Percentiles rank a stretch among this genome's conserved stretches.
These are phyloP conservation scores for Fusarium irregulare DNA, from an alignment of 2,329 filamentous ascomycete species.

Conservation along the genomic window DNA sequence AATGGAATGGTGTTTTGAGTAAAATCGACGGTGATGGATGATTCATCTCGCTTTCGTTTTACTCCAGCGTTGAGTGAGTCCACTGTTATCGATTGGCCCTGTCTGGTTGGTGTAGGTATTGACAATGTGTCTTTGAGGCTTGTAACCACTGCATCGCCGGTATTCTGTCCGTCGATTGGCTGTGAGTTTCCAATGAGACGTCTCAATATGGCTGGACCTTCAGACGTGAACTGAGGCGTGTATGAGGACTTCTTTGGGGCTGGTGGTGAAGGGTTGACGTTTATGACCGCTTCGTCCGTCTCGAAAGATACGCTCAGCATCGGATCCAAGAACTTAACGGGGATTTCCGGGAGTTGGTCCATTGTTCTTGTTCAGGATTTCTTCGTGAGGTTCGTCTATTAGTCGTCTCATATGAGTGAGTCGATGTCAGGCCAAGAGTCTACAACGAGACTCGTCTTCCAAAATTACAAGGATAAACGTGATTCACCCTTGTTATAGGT, in stretches of 20 bases:
- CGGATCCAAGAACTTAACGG: not conserved
- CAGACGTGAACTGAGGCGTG: constrained; percentile 47
- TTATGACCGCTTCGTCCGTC: not conserved
- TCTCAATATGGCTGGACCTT: constrained; percentile 45
- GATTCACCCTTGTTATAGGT: not conserved
- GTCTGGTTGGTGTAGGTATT: constrained; percentile 21
- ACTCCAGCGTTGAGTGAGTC: constrained; percentile 17
- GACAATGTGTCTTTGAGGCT: constrained; percentile 26
- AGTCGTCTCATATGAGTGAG: constrained; percentile 13
- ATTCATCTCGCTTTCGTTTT: constrained; percentile 48
- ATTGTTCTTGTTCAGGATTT: constrained; percentile 13
- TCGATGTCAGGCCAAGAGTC: not conserved
- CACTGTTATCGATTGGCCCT: constrained; percentile 4
- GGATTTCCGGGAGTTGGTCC: not conserved
- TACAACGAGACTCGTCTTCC: not conserved
- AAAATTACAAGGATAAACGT: not conserved
- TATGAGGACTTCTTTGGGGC: constrained; percentile 40
- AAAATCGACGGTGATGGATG: constrained; percentile 45
- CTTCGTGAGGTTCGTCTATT: not conserved
- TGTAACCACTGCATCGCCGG: not conserved
- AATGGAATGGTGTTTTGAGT: constrained; percentile 49
- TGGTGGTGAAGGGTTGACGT: not conserved
- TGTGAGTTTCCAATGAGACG: constrained; percentile 39
- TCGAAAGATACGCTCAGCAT: not conserved
- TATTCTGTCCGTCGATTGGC: not conserved